These are phyloP conservation scores for Lipomyces starkeyi DNA, from an alignment of 805 yeast genomes.

Conservation along the genomic window DNA sequence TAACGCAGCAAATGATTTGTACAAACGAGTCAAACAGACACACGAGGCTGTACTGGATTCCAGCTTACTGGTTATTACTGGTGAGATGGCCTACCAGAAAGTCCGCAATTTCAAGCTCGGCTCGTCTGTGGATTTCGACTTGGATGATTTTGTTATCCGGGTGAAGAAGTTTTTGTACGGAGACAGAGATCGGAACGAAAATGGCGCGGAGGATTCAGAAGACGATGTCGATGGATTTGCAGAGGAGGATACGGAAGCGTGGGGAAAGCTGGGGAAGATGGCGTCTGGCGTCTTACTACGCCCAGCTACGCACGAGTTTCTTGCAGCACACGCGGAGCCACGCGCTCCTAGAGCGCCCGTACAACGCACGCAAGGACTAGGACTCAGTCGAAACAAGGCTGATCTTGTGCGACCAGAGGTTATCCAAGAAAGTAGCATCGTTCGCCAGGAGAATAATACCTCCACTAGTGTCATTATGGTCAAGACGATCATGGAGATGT, in stretches of 20 bases:
- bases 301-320: conserved; percentile 27
- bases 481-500: conserved; percentile 13
- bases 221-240: conserved; percentile 20
- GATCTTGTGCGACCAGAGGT: conserved; percentile 21
- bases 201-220: conserved; percentile 7
- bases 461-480: conserved; percentile 26
- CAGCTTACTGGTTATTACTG: conserved; percentile 25
- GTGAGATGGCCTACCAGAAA: conserved; percentile 26
- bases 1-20: conserved; percentile 24
- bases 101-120: conserved; percentile 33
- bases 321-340: conserved; percentile 19
- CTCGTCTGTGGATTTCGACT: conserved; percentile 26
- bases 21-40: conserved; percentile 27
- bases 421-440: conserved; percentile 13
- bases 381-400: conserved; percentile 10
- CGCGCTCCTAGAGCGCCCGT: conserved; percentile 13
- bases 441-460: conserved; percentile 27
- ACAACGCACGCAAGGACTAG: conserved; percentile 23
- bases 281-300: conserved; percentile 19
- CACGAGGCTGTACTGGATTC: conserved; percentile 37
- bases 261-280: conserved; percentile 30
- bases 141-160: conserved; percentile 29
- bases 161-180: conserved; percentile 22
- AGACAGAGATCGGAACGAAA: conserved; percentile 6
- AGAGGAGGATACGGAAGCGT: conserved; percentile 19